Evolutionary conservation across 2,329 filamentous ascomycete species (phyloP), one percentile per base, ranked within the genome.

Genomic region (Penicillium sp.): DNA sequence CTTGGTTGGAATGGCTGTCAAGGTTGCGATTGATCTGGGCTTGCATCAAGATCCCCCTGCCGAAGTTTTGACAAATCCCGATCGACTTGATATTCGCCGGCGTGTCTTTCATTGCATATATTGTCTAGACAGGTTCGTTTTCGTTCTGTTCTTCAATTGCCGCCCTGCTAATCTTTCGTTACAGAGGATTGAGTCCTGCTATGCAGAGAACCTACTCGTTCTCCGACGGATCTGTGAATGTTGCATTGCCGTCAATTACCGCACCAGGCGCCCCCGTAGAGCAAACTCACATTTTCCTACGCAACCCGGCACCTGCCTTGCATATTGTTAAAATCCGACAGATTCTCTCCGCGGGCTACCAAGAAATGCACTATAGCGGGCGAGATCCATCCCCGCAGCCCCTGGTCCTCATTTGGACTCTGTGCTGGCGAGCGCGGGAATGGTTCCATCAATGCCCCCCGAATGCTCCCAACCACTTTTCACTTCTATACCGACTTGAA

Each of bases 101-200:
- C 86, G 88, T 64, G 88, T 95, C 2, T 97, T 96, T 69, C 92
- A 95, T 73, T 96, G 90, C 69, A 88, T 94, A 4, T 97, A 97
- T 72, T 87, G 90, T 29, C 81, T 97, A 23, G 94, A 99, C 70
- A 85, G 91, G 90, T 92, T 72, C 46, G 82, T 65, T 38, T 29
- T 23, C 31, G 10, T 41, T 25, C 31, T 23, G 41, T 13, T 44
- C 13, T 16, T n/a, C 7, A 27, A 9, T 38, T 21, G 11, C 31
- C 4, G 21, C n/a, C n/a, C 40, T 51, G 21, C 63, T 65, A 36
- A 65, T 40, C 19, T 9, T 49, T 38, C 60, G 63, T 10, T 16
- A 19, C 61, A 92, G 91, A 68, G 87, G 90, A 11, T 92, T 95
- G 45, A 96, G 92, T 65, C 89, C 96, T 79, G 90, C 93, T 5